Evolutionary conservation across 148 eudicot species (phyloP).

Genomic region (Silene latifolia): DNA sequence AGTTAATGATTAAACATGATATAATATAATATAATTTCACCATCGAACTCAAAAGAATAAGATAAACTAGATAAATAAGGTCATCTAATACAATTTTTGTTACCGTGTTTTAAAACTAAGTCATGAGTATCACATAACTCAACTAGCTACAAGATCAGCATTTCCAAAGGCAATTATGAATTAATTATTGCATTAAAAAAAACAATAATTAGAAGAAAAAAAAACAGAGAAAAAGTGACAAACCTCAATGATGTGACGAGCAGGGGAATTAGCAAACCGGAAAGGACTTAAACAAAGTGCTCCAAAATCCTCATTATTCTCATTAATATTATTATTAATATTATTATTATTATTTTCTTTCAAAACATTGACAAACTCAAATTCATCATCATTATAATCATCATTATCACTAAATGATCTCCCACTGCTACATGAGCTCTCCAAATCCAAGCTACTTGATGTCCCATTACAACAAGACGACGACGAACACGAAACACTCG

Average conservation of each 20-base stretch:
- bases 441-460: conserved; percentile 49
- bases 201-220: background rate
- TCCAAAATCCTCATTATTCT: conserved; percentile 22
- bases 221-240: conserved; percentile 3
- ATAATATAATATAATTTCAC: too few species aligned
- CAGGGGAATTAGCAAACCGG: conserved; percentile 56
- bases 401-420: conserved; percentile 32
- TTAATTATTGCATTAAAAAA: background rate
- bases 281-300: conserved; percentile 49
- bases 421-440: conserved; percentile 43
- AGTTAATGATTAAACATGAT: too few species aligned
- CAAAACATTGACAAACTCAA: conserved; percentile 23
- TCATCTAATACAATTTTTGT: too few species aligned
- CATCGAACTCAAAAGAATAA: too few species aligned
- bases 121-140: too few species aligned
- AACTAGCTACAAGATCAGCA: too few species aligned
- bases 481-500: conserved; percentile 11
- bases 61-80: too few species aligned
- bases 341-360: conserved; percentile 10
- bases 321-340: background rate
- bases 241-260: conserved; percentile 48
- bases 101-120: too few species aligned
- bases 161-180: too few species aligned
- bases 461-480: conserved; percentile 34
- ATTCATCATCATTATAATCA: conserved; percentile 17